Evolutionary conservation across 2,329 filamentous ascomycete genomes (phyloP).

Genomic region (Ustulina deusta): DNA sequence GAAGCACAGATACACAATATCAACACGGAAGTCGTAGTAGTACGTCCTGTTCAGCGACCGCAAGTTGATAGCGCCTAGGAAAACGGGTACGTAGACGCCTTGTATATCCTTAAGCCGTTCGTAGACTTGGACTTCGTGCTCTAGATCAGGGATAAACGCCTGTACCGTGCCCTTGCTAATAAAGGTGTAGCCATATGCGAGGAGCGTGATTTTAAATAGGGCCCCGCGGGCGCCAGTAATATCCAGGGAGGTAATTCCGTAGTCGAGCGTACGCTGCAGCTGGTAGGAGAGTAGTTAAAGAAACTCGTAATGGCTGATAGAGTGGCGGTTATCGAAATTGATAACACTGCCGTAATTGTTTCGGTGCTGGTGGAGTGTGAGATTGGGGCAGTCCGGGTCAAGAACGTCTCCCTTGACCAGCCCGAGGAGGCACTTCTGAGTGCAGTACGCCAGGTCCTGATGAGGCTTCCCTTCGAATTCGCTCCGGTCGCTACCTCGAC

Average conservation of each 20-base stretch:
- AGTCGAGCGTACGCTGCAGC: conserved; percentile 49
- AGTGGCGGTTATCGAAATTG: conserved; percentile 42
- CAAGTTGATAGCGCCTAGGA: conserved; percentile 55
- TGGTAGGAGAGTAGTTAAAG: conserved; percentile 51
- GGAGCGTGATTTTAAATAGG: conserved; percentile 57
- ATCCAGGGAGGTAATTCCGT: conserved; percentile 48
- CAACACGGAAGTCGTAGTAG: conserved; percentile 50
- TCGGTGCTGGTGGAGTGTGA: conserved; percentile 48
- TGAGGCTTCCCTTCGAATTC: conserved; percentile 22
- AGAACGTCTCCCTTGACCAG: conserved; percentile 49
- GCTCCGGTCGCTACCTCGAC: conserved; percentile 25
- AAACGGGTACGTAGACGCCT: conserved; percentile 55
- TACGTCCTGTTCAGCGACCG: conserved; percentile 49
- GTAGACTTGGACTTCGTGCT: conserved; percentile 54
- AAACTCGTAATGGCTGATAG: conserved; percentile 47
- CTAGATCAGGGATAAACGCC: conserved; percentile 50
- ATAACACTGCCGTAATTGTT: conserved; percentile 13
- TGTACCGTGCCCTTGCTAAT: conserved; percentile 56
- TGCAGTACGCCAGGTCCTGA: conserved; percentile 50
- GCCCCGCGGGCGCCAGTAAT: conserved; percentile 53
- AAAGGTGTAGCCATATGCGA: conserved; percentile 58
- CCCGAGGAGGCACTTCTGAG: conserved; percentile 55
- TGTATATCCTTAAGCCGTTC: conserved; percentile 51
- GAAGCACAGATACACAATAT: conserved; percentile 51
- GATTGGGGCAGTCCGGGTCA: conserved; percentile 56